Conservation (phyloP, 1,284 basidiomycete species). For the Apiotrichum gamsii region DNA sequence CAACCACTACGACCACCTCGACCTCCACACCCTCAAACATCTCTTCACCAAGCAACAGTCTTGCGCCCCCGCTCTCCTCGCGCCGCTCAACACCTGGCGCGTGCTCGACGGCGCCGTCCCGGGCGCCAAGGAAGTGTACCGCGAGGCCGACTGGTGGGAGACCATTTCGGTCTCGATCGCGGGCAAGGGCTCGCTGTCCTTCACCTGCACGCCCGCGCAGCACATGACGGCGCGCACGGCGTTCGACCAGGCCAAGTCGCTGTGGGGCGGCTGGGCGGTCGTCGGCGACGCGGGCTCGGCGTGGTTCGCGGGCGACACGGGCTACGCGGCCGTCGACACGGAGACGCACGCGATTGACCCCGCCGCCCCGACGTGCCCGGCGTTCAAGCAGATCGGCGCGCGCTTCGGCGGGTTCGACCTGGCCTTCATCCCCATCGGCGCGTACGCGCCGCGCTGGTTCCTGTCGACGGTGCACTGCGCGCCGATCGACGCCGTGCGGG, state of each 20-base stretch:
- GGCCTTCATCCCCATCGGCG: constrained; percentile 62
- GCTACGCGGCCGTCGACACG: constrained; percentile 49
- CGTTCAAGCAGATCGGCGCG: constrained; percentile 24
- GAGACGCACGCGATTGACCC: constrained; percentile 45
- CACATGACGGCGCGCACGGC: constrained; percentile 54
- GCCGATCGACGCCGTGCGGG: constrained; percentile 58
- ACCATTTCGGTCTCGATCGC: constrained; percentile 21
- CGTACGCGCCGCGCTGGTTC: constrained; percentile 57
- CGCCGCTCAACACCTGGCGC: constrained; percentile 56
- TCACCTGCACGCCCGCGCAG: constrained; percentile 45
- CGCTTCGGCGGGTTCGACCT: constrained; percentile 56
- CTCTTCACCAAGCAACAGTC: constrained; percentile 23
- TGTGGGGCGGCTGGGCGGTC: constrained; percentile 61
- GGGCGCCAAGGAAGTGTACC: constrained; percentile 46
- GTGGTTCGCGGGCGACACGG: constrained; percentile 66
- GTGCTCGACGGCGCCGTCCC: constrained; percentile 46
- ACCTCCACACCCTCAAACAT: constrained; percentile 54
- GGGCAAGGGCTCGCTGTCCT: constrained; percentile 27
- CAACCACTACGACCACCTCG: constrained; percentile 65
- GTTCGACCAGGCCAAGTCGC: constrained; percentile 53
- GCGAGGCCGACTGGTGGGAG: constrained; percentile 69
- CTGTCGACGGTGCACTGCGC: constrained; percentile 59
- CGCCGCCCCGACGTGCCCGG: constrained; percentile 47
- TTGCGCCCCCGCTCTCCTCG: constrained; percentile 53
- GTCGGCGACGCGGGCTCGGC: constrained; percentile 43